Evolutionary conservation across 208 protist genomes (phyloP).

Genomic region (Acanthamoeba sp.): DNA sequence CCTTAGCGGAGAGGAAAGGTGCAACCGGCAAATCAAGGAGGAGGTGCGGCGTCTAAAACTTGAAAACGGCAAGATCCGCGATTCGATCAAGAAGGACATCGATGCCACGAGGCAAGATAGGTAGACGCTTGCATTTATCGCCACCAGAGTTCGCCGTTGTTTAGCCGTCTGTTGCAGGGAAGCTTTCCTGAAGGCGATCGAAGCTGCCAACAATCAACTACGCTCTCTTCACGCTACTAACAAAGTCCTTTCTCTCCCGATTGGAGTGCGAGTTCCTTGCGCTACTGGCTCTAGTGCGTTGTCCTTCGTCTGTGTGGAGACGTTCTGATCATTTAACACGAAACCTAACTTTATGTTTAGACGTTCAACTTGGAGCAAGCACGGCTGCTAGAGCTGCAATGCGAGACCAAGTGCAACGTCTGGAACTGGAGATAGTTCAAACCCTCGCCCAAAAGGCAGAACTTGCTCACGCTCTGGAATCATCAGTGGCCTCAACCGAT

Average conservation of each 20-base stretch:
- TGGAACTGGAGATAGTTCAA: too few relatives aligned
- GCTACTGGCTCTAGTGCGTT: too few relatives aligned
- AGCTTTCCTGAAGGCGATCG: not conserved
- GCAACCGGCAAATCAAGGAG: slow-evolving; percentile 36
- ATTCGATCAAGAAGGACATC: not conserved
- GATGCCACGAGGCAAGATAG: not conserved
- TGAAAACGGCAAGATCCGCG: not conserved
- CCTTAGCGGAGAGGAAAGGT: not conserved
- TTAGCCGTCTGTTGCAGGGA: not conserved
- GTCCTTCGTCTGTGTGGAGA: too few relatives aligned
- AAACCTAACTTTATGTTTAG: too few relatives aligned
- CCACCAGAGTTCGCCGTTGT: not conserved
- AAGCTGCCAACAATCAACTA: not conserved
- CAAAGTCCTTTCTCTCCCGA: not conserved
- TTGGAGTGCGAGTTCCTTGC: too few relatives aligned
- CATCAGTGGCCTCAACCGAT: too few relatives aligned
- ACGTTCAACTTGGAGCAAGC: too few relatives aligned
- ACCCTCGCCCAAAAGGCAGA: too few relatives aligned
- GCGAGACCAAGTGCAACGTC: too few relatives aligned
- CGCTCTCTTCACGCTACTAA: not conserved
- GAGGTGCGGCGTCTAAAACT: not conserved
- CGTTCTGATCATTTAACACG: too few relatives aligned
- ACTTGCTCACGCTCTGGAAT: too few relatives aligned
- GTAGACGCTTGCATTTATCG: not conserved
- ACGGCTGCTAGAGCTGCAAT: too few relatives aligned